phyloP scores from a whole-genome alignment of 331 rosid species.

The Quercus phellos region DNA sequence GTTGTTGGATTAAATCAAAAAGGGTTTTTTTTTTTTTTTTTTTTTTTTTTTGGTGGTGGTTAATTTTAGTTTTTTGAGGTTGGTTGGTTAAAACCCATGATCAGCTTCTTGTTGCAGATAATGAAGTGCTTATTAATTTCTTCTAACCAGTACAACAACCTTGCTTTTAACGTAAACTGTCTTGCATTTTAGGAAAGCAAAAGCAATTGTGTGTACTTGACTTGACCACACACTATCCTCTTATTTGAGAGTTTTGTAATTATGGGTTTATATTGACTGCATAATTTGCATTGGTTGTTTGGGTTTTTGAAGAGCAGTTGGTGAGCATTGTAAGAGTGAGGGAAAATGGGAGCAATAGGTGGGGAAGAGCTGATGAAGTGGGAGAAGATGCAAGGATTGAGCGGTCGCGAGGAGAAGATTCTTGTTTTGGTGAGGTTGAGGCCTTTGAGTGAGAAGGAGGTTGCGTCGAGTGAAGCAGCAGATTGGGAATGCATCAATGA shows the following conservation, averaged over 20 bases:
- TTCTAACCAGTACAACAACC: slow-evolving; percentile 30
- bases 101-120: slow-evolving; percentile 31
- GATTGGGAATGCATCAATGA: slow-evolving; percentile 99
- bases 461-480: slow-evolving; percentile 57
- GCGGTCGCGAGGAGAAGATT: slow-evolving; percentile 86
- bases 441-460: slow-evolving; percentile 86
- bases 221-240: slow-evolving; percentile 4
- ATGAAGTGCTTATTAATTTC: slow-evolving; percentile 19
- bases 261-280: slow-evolving; percentile 25
- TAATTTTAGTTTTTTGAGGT: slow-evolving; percentile 12
- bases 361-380: slow-evolving; percentile 74
- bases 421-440: slow-evolving; percentile 86
- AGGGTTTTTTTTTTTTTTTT: slow-evolving; percentile 15
- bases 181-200: slow-evolving; percentile 37
- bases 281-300: slow-evolving; percentile 4
- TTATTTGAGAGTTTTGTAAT: slow-evolving; percentile 24
- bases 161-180: slow-evolving; percentile 15
- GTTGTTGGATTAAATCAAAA: slow-evolving; percentile 13
- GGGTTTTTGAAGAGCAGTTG: slow-evolving; percentile 18
- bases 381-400: slow-evolving; percentile 78
- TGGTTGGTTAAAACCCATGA: slow-evolving; percentile 33
- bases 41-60: neutral
- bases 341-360: slow-evolving; percentile 77
- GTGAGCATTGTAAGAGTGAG: slow-evolving; percentile 27
- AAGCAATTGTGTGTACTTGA: slow-evolving; percentile 11